Evolutionary conservation across 2,329 filamentous ascomycete species (phyloP), one percentile per base, ranked within the genome.

Genomic region (Fusarium austroafricanum): DNA sequence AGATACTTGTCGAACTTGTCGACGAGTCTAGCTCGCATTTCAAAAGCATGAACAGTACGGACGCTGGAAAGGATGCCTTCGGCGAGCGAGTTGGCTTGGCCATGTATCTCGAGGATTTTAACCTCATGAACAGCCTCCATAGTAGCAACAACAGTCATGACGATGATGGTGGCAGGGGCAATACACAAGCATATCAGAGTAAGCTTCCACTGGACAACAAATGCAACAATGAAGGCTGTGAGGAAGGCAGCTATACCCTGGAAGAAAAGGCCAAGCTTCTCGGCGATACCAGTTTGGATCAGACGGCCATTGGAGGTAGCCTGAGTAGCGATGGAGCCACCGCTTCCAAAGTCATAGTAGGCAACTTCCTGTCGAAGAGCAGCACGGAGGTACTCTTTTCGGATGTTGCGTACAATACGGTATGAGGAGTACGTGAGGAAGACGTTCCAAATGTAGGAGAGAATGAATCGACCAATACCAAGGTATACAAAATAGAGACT

Each of bases 401-500:
- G 78, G 31, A 82, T 76, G 31, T 79, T 82, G 56, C 83, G 82
- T 4, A 84, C 84, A 5, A 84, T 83, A 11, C 84, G 79, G 52
- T 83, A 83, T 3, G 84, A 84, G 6, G 83, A 79, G 38, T 86
- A 82, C 4, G 83, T 86, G 20, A 86, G 73, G 47, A 79, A 75
- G 5, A 76, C 71, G 45, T 80, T 80, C 73, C 81, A 80, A 18
- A 81, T 71, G 64, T 88, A 89, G 14, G 83, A 79, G 17, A 86
- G 75, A 21, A 77, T 71, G 60, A 88, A 85, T 43, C 85, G 83
- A 0, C 76, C 86, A 50, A 88, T 77, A 68, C 87, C 87, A 14
- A 89, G 78, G 63, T 88, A 89, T 26, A 89, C 79, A 67, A 89
- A 87, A 72, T 84, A 88, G 8, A 89, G 76, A 1, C 83, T 84